Base-by-base conservation (phyloP, 176 grass and related monocot genomes). In the Eragrostis curvula region DNA sequence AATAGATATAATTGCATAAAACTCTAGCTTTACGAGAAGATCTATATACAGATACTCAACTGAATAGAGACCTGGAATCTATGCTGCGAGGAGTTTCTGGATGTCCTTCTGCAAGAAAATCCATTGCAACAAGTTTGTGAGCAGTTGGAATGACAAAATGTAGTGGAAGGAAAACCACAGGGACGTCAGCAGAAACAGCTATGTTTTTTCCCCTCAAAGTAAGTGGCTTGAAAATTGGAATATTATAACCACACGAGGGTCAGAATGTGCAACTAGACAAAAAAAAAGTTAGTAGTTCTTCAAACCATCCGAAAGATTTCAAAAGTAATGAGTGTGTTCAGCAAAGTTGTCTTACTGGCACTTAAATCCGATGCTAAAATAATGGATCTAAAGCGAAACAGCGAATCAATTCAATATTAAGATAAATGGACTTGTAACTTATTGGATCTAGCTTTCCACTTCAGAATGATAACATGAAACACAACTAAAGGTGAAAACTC, bases 71-170 rank as follows among this genome's bases (percentile, higher is more conserved):
- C 67, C 60, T 27, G 24, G 24, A 61, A 83, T 43, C 89, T 86
- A 99, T 48, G 89, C 87, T 9, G 88, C 84, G 40, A 90, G 46
- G 44, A 99, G 83, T 84, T 92, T 99, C 76, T 92, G 79, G 79
- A 99, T 94, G 87, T 99, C 96, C 85, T 93, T 99, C 93, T 99
- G 91, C 83, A 92, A 86, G 12, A 86, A 56, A 72, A 78, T 66
- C 2, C 40, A 61, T 72, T 49, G 15, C 57, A 71, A 50, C 24
- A 49, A 66, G 17, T 30, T 1, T 67, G 71, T 85, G 67, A 89
- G 83, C 23, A 73, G 14, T 11, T 0, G 5, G 8, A 45, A 73
- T 41, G 61, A 14, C 48, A 85, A 15, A 87, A 85, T 78, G 58
- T 63, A 44, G 18, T 48, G 78, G 28, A 50, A 21, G 29, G 24